phyloP scores from a whole-genome alignment of 2,329 filamentous ascomycete genomes.

The Graphilbum sp. region DNA sequence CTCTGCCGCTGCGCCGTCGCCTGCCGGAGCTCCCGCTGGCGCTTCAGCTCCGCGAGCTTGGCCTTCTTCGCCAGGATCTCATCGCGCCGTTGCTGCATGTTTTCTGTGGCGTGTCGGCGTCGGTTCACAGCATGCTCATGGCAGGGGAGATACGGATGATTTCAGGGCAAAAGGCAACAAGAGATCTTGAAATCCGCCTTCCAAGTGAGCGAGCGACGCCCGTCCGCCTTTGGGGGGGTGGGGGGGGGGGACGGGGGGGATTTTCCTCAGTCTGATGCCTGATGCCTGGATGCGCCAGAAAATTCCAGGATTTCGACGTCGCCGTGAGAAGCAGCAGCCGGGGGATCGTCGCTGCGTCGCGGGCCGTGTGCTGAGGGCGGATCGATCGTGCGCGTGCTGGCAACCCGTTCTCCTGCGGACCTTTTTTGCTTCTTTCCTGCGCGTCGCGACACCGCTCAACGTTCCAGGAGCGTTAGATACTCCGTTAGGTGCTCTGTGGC shows the following conservation, averaged over 20 bases:
- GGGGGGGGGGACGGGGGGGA: too few species aligned
- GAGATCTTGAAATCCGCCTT: too few species aligned
- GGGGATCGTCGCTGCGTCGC: too few species aligned
- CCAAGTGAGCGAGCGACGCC: neutral
- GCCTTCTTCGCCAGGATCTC: conserved; percentile 95
- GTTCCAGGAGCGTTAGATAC: neutral
- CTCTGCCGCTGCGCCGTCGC: conserved; percentile 53
- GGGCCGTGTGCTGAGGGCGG: too few species aligned
- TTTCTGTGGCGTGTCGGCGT: neutral
- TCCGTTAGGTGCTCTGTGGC: too few species aligned
- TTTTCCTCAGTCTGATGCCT: too few species aligned
- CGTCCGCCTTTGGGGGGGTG: too few species aligned
- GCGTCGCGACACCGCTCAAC: neutral
- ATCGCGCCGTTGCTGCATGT: conserved; percentile 70
- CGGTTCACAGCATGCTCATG: conserved; percentile 28
- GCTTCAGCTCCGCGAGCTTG: conserved; percentile 90
- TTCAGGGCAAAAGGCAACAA: neutral
- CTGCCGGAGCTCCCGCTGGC: conserved; percentile 75
- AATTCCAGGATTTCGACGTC: too few species aligned
- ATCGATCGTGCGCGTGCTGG: too few species aligned
- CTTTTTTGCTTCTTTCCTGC: neutral
- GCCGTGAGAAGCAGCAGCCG: too few species aligned
- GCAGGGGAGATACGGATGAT: conserved; percentile 11
- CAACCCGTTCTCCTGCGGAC: too few species aligned
- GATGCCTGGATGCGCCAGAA: too few species aligned